phyloP scores from a whole-genome alignment of 2,329 filamentous ascomycete genomes.

The Calonectria multiphialidica region DNA sequence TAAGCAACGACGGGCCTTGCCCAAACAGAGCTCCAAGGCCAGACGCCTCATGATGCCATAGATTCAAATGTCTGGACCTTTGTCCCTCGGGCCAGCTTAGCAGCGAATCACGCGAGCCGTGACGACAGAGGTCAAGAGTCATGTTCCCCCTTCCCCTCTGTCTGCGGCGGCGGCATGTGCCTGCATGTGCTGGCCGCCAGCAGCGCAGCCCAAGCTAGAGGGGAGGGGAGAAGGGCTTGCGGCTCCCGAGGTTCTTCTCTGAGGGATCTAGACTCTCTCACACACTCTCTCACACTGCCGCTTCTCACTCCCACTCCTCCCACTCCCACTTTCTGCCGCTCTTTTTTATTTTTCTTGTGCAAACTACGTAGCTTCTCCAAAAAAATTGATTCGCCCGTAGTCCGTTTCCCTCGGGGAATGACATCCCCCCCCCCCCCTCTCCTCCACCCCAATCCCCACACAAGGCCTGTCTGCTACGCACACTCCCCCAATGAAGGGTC shows the following conservation, averaged over 20 bases:
- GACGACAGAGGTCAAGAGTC: constrained; percentile 7
- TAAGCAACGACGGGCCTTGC: neutral
- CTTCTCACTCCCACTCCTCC: too few species aligned
- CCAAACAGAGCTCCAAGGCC: constrained; percentile 4
- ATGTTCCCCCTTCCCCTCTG: neutral
- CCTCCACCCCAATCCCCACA: neutral
- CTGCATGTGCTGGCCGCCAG: constrained; percentile 22
- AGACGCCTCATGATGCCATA: constrained; percentile 29
- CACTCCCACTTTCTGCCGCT: too few species aligned
- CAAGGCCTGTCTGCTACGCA: neutral
- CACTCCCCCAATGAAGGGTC: neutral
- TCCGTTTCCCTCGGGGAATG: constrained; percentile 12
- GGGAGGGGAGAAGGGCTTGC: neutral
- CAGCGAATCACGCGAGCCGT: constrained; percentile 5
- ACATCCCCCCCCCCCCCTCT: constrained; percentile 3
- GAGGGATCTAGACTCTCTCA: neutral
- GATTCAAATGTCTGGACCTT: constrained; percentile 3
- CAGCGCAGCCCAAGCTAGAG: neutral
- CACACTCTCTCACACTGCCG: too few species aligned
- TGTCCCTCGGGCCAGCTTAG: neutral
- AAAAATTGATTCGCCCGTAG: neutral
- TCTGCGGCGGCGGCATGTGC: constrained; percentile 11
- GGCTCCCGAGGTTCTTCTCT: constrained; percentile 12
- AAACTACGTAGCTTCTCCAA: neutral
- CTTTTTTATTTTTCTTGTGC: neutral